phyloP scores from a whole-genome alignment of 805 yeast genomes.

The Candida tammaniensis region DNA sequence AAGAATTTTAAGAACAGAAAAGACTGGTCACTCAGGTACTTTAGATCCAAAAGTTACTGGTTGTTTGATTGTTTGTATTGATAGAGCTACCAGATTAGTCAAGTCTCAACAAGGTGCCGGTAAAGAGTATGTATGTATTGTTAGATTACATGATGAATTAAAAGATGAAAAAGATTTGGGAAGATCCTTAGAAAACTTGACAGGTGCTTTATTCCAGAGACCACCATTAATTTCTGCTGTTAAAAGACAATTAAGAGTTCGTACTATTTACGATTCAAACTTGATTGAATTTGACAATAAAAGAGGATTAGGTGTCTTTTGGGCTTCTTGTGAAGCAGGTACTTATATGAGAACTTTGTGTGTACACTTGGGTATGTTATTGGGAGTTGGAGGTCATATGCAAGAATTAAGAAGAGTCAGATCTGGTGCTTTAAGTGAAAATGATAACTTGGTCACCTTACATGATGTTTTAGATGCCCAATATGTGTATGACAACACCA shows the following conservation, averaged over 20 bases:
- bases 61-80: conserved; percentile 96
- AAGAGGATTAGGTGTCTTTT: conserved; percentile 95
- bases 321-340: conserved; percentile 99
- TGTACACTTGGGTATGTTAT: conserved; percentile 97
- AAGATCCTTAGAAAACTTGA: conserved; percentile 85
- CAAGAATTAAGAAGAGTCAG: conserved; percentile 99
- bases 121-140: conserved; percentile 98
- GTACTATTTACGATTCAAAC: conserved; percentile 96
- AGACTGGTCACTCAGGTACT: conserved; percentile 99
- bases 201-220: conserved; percentile 99
- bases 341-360: conserved; percentile 99
- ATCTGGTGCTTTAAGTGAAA: conserved; percentile 92
- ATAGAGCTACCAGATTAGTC: conserved; percentile 96
- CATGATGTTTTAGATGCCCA: conserved; percentile 99
- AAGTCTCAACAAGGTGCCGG: conserved; percentile 99
- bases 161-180: conserved; percentile 87
- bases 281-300: conserved; percentile 95
- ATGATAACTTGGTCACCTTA: conserved; percentile 87
- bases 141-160: conserved; percentile 89
- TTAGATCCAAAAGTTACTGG: conserved; percentile 99
- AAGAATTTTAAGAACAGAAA: conserved; percentile 90
- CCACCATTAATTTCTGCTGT: conserved; percentile 99
- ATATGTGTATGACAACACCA: conserved; percentile 94
- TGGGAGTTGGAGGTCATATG: conserved; percentile 99
- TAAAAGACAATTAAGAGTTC: conserved; percentile 96